Conservation (phyloP, 2,329 filamentous ascomycete species). For the Septoria linicola region DNA sequence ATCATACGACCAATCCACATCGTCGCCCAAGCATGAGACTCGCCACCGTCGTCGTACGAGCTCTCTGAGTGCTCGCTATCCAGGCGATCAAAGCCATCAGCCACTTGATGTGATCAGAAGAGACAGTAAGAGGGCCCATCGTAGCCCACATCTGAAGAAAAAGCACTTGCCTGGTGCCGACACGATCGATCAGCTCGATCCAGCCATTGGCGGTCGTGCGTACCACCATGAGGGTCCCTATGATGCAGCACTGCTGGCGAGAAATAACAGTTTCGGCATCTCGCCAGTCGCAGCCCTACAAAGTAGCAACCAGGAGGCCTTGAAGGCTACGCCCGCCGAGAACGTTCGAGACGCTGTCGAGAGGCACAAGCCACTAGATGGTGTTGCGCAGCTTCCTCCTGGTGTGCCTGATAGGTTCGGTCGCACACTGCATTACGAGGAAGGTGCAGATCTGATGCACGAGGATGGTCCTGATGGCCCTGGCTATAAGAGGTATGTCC, state of each 20-base stretch:
- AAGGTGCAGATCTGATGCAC: conserved; percentile 83
- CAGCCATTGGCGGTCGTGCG: conserved; percentile 56
- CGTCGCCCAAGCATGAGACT: conserved; percentile 13
- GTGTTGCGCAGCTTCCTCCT: conserved; percentile 72
- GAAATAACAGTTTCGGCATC: conserved; percentile 60
- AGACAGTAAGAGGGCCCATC: conserved; percentile 65
- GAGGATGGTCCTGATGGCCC: conserved; percentile 67
- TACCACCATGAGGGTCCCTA: conserved; percentile 93
- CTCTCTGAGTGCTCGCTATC: conserved; percentile 60
- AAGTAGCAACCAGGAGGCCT: conserved; percentile 70
- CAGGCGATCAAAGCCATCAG: conserved; percentile 63
- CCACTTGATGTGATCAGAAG: conserved; percentile 66
- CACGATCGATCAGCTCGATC: conserved; percentile 76
- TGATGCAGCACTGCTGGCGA: conserved; percentile 73
- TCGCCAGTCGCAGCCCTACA: conserved; percentile 76
- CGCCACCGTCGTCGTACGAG: conserved; percentile 45
- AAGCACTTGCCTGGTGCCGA: conserved; percentile 68
- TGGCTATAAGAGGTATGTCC: conserved; percentile 74
- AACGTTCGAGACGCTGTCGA: conserved; percentile 71
- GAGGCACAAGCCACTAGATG: conserved; percentile 76
- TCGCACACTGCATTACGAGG: conserved; percentile 71
- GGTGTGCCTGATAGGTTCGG: conserved; percentile 69
- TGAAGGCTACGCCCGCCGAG: conserved; percentile 77
- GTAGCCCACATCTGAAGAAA: conserved; percentile 64
- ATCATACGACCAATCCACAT: conserved; percentile 32